Evolutionary conservation across 75 land plant species (phyloP).

Genomic region (Azolla pinnata): DNA sequence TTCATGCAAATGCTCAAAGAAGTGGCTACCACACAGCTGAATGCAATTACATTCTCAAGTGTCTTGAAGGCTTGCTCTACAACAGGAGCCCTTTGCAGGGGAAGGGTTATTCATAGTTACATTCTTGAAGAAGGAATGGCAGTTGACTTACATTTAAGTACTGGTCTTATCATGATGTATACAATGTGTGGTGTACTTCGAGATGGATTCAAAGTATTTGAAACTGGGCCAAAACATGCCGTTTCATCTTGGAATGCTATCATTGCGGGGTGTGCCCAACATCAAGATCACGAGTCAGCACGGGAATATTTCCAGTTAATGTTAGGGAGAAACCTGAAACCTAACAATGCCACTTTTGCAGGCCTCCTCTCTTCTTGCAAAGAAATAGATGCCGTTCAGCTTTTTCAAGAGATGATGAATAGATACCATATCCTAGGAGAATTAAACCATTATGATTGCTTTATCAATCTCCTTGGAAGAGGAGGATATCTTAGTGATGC

Average conservation of each 20-base stretch:
- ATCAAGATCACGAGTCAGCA: slow-evolving; percentile 33
- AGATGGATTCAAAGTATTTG: slow-evolving; percentile 4
- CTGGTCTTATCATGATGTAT: background rate
- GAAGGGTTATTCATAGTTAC: background rate
- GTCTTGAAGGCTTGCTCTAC: slow-evolving; percentile 1
- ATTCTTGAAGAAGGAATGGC: background rate
- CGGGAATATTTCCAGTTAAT: slow-evolving; percentile 22
- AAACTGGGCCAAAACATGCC: background rate
- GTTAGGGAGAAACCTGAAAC: slow-evolving; percentile 4
- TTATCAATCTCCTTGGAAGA: slow-evolving; percentile 61
- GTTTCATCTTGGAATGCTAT: slow-evolving; percentile 51
- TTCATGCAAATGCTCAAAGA: background rate
- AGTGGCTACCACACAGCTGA: background rate
- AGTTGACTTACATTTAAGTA: background rate
- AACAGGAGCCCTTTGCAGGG: background rate
- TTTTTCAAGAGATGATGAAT: slow-evolving; percentile 33
- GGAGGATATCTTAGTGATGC: slow-evolving; percentile 52
- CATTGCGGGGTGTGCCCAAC: slow-evolving; percentile 44
- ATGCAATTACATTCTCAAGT: background rate
- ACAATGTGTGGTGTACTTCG: slow-evolving; percentile 1
- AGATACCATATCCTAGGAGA: slow-evolving; percentile 27
- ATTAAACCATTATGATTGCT: slow-evolving; percentile 45
- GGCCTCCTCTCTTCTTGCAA: slow-evolving; percentile 27
- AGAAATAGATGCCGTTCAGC: slow-evolving; percentile 37
- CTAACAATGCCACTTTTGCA: slow-evolving; percentile 19